phyloP scores from a whole-genome alignment of 139 green algal species.

The Edaphochlamys debaryana region DNA sequence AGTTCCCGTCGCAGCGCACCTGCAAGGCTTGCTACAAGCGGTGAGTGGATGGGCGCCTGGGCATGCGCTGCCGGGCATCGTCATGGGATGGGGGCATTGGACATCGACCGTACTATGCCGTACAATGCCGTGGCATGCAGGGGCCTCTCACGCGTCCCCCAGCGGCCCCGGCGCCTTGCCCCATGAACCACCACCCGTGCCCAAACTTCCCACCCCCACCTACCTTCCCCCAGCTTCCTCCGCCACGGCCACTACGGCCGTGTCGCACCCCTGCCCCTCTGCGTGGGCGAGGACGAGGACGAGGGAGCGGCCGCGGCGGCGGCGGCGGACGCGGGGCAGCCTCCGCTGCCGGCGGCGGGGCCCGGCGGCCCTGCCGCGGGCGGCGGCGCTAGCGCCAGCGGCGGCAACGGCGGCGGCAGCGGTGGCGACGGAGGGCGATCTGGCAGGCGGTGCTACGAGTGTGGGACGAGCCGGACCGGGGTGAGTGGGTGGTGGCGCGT shows the following conservation, averaged over 20 bases:
- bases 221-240: not conserved
- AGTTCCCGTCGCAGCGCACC: not conserved
- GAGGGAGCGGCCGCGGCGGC: not conserved
- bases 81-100: no score
- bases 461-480: conserved; percentile 23
- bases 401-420: no score
- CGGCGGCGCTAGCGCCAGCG: not conserved
- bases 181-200: not conserved
- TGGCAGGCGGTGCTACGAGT: conserved; percentile 26
- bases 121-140: no score
- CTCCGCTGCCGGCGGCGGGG: no score
- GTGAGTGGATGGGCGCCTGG: not conserved
- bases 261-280: conserved; percentile 27
- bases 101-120: no score
- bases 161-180: no score
- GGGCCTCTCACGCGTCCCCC: no score
- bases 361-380: no score
- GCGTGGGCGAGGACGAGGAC: not conserved
- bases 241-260: conserved; percentile 34
- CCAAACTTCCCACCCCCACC: no score
- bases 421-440: no score
- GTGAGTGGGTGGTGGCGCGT: not conserved
- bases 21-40: conserved; percentile 46
- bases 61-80: not conserved
- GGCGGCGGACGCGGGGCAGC: not conserved